Base-by-base conservation (phyloP, 306 rosid species). In the Fagus sylvatica region DNA sequence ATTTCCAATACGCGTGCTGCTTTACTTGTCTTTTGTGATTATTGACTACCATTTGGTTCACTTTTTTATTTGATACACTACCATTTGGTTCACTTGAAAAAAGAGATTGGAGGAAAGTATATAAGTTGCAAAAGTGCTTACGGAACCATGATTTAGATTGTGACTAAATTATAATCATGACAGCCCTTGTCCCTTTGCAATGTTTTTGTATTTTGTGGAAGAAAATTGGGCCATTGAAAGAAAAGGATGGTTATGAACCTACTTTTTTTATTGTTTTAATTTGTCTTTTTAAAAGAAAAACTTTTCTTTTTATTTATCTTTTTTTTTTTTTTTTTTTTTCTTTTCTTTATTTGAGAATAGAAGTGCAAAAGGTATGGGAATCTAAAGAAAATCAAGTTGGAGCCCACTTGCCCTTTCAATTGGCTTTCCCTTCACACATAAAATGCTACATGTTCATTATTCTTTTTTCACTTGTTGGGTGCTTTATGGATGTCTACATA, bases 121-220 rank as follows among this genome's bases (percentile, higher is more conserved):
- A 46, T 46, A 28, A 76, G 88, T 76, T 49, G 76, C 79, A 59
- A 30, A 75, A 46, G 37, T 71, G 84, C 76, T 79, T 74, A 89
- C 81, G 78, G 78, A 76, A 88, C 79, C 76, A 40, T 61, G 76
- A 55, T 71, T 77, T 68, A 28, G 53, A 66, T 17, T 76, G 85
- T 46, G 83, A 83, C 72, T 69, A 43, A 65, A 85, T 78, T 66
- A 61, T 82, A 65, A 83, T 78, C 74, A 61, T 82, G 91, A 85
- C 91, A 84, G 73, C 79, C 56, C 79, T 76, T 76, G 84, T 72
- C 85, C 79, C 70, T 70, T 66, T 80, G 4, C 85, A 80, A 72
- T 79, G 86, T 81, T 30, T 61, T 79, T 72, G 71, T 46, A 69
- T 71, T 49, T 74, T 72, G 55, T 69, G 81, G 82, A 62, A 83